Evolutionary conservation across 2,329 filamentous ascomycete genomes (phyloP).

Genomic region (Cordyceps pruinosa): DNA sequence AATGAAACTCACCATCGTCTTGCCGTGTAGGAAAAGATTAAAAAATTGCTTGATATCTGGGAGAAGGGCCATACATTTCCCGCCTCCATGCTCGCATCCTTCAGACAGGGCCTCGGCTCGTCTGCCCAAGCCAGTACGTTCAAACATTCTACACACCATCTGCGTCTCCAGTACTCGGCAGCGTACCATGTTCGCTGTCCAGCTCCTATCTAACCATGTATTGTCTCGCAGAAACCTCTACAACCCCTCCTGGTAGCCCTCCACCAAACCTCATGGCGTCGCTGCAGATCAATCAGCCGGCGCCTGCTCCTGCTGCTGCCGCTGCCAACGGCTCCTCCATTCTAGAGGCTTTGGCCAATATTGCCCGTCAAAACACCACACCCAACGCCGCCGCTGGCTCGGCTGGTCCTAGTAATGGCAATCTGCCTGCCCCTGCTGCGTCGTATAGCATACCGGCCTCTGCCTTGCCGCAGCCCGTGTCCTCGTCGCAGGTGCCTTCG

Average conservation of each 20-base stretch:
- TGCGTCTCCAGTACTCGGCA: neutral
- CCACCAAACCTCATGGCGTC: slow-evolving; percentile 39
- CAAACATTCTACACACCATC: neutral
- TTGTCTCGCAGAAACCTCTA: slow-evolving; percentile 53
- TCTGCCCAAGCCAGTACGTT: slow-evolving; percentile 49
- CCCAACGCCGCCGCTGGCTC: slow-evolving; percentile 31
- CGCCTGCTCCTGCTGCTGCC: slow-evolving; percentile 26
- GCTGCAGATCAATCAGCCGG: slow-evolving; percentile 18
- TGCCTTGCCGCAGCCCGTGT: slow-evolving; percentile 25
- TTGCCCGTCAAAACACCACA: slow-evolving; percentile 61
- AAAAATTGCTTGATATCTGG: slow-evolving; percentile 94
- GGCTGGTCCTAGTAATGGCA: slow-evolving; percentile 35
- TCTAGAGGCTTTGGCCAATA: slow-evolving; percentile 71
- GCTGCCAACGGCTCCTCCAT: slow-evolving; percentile 53
- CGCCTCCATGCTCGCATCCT: slow-evolving; percentile 65
- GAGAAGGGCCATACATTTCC: slow-evolving; percentile 93
- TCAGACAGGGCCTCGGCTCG: slow-evolving; percentile 72
- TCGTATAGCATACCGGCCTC: slow-evolving; percentile 32
- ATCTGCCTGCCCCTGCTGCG: slow-evolving; percentile 34
- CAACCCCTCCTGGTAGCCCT: slow-evolving; percentile 62
- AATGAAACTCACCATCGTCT: slow-evolving; percentile 18
- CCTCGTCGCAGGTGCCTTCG: slow-evolving; percentile 25
- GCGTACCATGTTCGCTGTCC: neutral
- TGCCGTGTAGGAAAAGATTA: slow-evolving; percentile 78
- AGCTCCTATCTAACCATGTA: slow-evolving; percentile 31